phyloP scores from a whole-genome alignment of 441 rosid genomes.

The Arabidopsis lyrata region DNA sequence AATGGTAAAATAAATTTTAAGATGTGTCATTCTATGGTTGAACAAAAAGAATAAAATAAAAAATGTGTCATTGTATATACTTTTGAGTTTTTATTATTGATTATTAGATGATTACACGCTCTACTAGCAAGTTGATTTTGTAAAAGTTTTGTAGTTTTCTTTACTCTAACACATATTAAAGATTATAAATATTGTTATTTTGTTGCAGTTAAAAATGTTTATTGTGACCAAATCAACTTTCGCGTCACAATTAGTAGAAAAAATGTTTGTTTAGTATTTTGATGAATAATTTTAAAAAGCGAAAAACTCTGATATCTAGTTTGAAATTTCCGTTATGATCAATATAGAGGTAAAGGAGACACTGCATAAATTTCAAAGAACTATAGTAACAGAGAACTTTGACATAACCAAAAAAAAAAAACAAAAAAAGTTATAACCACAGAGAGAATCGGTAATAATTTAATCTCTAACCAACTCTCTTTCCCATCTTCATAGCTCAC shows the following conservation, averaged over 20 bases:
- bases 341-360: not conserved
- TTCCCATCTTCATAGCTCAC: not conserved
- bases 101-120: not conserved
- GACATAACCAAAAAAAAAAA: not conserved
- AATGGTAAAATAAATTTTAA: no score
- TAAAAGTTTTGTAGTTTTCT: not conserved
- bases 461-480: not conserved
- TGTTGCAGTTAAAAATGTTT: no score
- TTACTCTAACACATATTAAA: not conserved
- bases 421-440: not conserved
- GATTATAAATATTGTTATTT: no score
- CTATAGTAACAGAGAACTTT: not conserved
- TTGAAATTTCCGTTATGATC: not conserved
- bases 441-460: not conserved
- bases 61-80: not conserved
- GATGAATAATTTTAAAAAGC: not conserved
- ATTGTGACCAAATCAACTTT: not conserved
- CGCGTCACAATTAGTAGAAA: not conserved
- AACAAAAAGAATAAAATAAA: no score
- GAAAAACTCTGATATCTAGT: not conserved
- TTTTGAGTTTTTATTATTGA: not conserved
- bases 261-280: not conserved
- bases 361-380: not conserved
- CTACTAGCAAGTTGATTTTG: not conserved
- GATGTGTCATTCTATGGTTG: not conserved